Base-by-base conservation (phyloP, 768 basidiomycete species). In the Phylloporus arenicola region DNA sequence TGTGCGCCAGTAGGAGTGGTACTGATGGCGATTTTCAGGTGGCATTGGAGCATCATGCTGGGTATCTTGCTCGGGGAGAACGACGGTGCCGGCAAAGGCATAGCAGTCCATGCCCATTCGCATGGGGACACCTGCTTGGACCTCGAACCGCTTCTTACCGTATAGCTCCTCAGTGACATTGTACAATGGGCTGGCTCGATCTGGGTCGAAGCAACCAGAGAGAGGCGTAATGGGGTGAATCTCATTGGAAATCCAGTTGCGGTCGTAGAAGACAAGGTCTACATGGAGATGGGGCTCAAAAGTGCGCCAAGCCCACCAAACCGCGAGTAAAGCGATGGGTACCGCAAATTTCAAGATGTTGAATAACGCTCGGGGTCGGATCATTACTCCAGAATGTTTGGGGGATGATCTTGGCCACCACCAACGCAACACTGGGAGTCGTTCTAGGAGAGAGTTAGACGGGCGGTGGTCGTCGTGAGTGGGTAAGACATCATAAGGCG, bases 1-100 rank as follows among this genome's bases (percentile, higher is more conserved):
- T 30, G 78, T 79, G 11, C 94, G 77, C 95, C 95, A 98, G 66
- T 97, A 97, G 1, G 92, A 90, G 69, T 98, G 95, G 65, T 81
- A 95, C 48, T 82, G 81, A 6, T 79, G 78, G 14, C 81, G 79
- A 30, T 73, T 64, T 14, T 77, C 73, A 16, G 71, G 63, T 16
- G 69, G 62, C 48, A 68, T 64, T 52, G 55, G 58, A 1, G 42
- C 8, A 19, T 51, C 44, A 25, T 52, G 47, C 19, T 9, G 40
- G 4, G 16, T 5, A 25, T 54, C 52, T 6, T 48, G 48, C 11
- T 56, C 56, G 24, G 59, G 49, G 19, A 54, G 39, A 48, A 74
- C 77, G 25, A 98, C 76, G 14, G 91, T 92, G 10, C 86, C 84
- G 1, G 93, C 88, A 65, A 93, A 91, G 62, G 89, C 83, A 63